A percentile compares a stretch with the other conserved stretches of the same genome.
These are phyloP conservation scores for Phtheirospermum japonicum DNA, from an alignment of 257 asterid species.

Conservation along the genomic window DNA sequence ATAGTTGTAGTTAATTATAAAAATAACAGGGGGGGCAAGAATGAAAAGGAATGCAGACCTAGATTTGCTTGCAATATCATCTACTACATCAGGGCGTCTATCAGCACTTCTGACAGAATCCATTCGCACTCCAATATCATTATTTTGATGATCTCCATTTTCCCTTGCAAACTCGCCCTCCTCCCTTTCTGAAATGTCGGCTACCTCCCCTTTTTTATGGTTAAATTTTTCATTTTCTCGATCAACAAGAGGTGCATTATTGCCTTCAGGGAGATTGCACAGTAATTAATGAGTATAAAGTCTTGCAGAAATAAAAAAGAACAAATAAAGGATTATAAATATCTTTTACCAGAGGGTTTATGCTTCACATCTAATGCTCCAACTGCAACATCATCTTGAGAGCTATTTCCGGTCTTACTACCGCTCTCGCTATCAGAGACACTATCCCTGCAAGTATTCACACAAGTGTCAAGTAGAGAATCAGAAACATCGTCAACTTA, in stretches of 20 bases:
- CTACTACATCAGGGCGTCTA: conserved; percentile 69
- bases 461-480: not conserved
- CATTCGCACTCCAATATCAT: conserved; percentile 47
- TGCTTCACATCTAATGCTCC: conserved; percentile 39
- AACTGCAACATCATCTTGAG: conserved; percentile 45
- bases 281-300: conserved; percentile 8
- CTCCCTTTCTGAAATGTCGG: conserved; percentile 60
- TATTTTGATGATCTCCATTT: conserved; percentile 75
- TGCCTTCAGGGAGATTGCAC: conserved; percentile 32
- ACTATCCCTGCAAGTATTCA: conserved; percentile 43
- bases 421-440: conserved; percentile 61
- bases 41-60: conserved; percentile 47
- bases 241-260: conserved; percentile 46
- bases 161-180: conserved; percentile 84
- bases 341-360: conserved; percentile 45
- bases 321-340: conserved; percentile 13
- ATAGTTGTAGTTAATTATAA: conserved; percentile 6
- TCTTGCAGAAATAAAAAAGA: not conserved
- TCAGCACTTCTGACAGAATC: conserved; percentile 54
- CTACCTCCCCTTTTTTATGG: conserved; percentile 44
- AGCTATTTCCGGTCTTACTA: conserved; percentile 53
- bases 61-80: conserved; percentile 74
- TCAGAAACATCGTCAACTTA: no score
- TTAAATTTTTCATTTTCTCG: conserved; percentile 39
- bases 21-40: conserved; percentile 27